Percentiles rank a stretch among this genome's conserved stretches.
Evolutionary conservation across 441 rosid genomes (phyloP).

Genomic region (Pelargonium cotyledonis): DNA sequence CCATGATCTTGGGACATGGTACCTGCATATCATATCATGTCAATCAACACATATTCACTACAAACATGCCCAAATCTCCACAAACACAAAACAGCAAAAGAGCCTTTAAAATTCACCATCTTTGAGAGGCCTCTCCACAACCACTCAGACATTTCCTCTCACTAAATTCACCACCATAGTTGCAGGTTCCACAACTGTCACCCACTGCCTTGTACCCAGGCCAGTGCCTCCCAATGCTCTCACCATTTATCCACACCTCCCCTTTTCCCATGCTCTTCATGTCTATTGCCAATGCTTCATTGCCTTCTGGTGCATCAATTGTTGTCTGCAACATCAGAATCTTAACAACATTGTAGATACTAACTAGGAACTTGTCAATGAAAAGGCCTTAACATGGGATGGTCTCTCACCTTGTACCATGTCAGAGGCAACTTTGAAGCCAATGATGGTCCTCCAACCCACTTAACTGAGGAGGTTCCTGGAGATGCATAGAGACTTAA

Average conservation of each 20-base stretch:
- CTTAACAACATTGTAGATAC: too few relatives aligned
- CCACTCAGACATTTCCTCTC: conserved; percentile 48
- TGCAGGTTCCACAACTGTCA: conserved; percentile 34
- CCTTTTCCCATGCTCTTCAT: conserved; percentile 74
- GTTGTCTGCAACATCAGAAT: conserved; percentile 31
- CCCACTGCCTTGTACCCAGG: conserved; percentile 47
- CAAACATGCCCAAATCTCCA: not conserved
- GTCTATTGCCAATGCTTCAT: conserved; percentile 55
- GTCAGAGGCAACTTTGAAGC: conserved; percentile 46
- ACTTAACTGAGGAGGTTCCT: conserved; percentile 49
- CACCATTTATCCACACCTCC: conserved; percentile 59
- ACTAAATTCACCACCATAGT: conserved; percentile 47
- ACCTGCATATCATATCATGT: conserved; percentile 26
- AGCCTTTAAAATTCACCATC: conserved; percentile 35
- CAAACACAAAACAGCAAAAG: not conserved
- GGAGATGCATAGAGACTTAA: conserved; percentile 38
- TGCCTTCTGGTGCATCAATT: conserved; percentile 44
- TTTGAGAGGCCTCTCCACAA: conserved; percentile 62
- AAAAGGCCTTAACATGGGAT: too few relatives aligned
- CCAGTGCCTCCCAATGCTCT: conserved; percentile 65
- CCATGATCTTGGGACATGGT: conserved; percentile 49
- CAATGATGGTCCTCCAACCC: conserved; percentile 47
- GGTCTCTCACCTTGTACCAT: conserved; percentile 60
- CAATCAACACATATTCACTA: not conserved
- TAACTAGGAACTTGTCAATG: too few relatives aligned